Evolutionary conservation across 1,284 basidiomycete species (phyloP).

Genomic region (Sanghuangporus sanghuang): DNA sequence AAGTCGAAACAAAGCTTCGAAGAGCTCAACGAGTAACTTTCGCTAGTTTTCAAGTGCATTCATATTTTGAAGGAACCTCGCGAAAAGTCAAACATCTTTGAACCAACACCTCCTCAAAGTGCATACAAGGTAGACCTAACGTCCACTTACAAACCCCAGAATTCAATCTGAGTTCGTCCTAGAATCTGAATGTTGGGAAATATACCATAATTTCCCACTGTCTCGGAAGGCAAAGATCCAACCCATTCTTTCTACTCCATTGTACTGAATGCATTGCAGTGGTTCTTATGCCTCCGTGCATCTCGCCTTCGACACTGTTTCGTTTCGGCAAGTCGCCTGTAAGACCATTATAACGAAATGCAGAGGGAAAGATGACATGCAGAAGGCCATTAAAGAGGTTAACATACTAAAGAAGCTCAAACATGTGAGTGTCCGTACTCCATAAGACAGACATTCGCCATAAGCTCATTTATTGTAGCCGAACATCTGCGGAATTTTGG

Average conservation of each 20-base stretch:
- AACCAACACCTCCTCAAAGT: constrained; percentile 52
- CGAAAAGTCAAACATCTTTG: constrained; percentile 51
- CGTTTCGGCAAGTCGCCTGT: constrained; percentile 72
- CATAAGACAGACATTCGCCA: neutral
- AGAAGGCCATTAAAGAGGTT: constrained; percentile 71
- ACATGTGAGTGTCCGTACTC: constrained; percentile 46
- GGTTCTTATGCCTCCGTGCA: constrained; percentile 82
- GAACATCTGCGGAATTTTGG: constrained; percentile 75
- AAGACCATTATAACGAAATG: constrained; percentile 60
- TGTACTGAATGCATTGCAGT: constrained; percentile 21
- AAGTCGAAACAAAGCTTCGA: neutral
- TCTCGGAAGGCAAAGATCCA: constrained; percentile 41
- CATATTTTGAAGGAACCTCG: constrained; percentile 48
- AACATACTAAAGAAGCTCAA: constrained; percentile 61
- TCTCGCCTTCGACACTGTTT: constrained; percentile 61
- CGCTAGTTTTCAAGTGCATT: constrained; percentile 61
- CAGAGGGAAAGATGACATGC: constrained; percentile 49
- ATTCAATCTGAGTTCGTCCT: neutral
- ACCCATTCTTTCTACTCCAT: neutral
- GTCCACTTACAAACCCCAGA: too few species aligned
- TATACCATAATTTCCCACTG: constrained; percentile 71
- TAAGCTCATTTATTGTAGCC: constrained; percentile 41
- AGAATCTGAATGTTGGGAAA: constrained; percentile 44
- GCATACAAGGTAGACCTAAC: constrained; percentile 42
- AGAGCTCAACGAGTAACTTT: constrained; percentile 6